These are phyloP conservation scores for Clonostachys solani DNA, from an alignment of 2,329 filamentous ascomycete genomes.

Conservation along the genomic window DNA sequence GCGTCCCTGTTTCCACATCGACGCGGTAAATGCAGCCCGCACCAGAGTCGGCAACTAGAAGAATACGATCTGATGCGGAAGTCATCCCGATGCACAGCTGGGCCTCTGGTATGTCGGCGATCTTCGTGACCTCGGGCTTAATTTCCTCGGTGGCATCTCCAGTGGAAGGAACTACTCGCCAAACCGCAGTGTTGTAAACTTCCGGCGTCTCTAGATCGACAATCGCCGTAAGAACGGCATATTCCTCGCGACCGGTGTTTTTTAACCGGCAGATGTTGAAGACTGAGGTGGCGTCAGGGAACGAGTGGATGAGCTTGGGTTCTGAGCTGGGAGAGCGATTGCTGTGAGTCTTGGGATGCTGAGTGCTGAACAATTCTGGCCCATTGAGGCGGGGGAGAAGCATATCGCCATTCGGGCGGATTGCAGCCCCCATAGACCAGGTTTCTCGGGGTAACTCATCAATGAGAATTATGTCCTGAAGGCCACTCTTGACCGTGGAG, in stretches of 20 bases:
- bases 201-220: slow-evolving; percentile 3
- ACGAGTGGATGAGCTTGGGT: slow-evolving; percentile 2
- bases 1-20: neutral
- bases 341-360: neutral
- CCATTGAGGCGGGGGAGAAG: slow-evolving; percentile 1
- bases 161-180: slow-evolving; percentile 1
- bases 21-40: slow-evolving; percentile 2
- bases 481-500: neutral
- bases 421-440: neutral
- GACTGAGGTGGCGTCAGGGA: slow-evolving; percentile 3
- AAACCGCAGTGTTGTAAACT: slow-evolving; percentile 2
- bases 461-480: slow-evolving; percentile 1
- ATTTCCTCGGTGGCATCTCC: neutral
- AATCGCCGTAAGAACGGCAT: slow-evolving; percentile 2
- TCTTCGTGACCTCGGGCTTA: neutral
- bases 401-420: slow-evolving; percentile 3
- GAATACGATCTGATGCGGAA: neutral
- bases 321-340: neutral
- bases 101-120: slow-evolving; percentile 1
- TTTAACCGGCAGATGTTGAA: slow-evolving; percentile 4
- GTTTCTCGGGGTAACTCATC: slow-evolving; percentile 1
- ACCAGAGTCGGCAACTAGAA: slow-evolving; percentile 2
- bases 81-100: slow-evolving; percentile 2
- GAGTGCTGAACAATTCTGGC: slow-evolving; percentile 2
- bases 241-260: slow-evolving; percentile 3